Evolutionary conservation across 768 basidiomycete species (phyloP), one percentile per base, ranked within the genome.

Genomic region (Pulveroboletus sp.): DNA sequence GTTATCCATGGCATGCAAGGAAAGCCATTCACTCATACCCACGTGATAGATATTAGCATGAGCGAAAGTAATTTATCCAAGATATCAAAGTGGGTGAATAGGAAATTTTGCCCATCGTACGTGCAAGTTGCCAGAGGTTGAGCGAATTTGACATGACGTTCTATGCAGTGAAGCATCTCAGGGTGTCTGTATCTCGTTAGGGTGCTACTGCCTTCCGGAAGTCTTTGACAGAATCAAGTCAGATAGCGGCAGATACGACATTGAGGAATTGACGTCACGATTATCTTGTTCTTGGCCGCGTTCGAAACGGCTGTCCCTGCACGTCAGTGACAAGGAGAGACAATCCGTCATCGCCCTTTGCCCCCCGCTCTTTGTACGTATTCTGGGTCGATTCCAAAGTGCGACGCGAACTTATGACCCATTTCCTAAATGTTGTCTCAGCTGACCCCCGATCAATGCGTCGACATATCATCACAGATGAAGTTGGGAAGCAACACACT

Each of bases 391-490:
- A 43, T 52, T 35, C 15, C 28, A 40, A 15, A 26, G 41, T 46
- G 18, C 11, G 32, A 21, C 46, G 18, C 11, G 32, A 21, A 41
- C 26, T 8, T 17, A 39, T 24, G 11, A 35, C 13, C 6, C 6
- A 5, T 24, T 26, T 28, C 39, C 27, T 39, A 43, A 28, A 18
- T 7, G 26, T 28, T 30, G 21, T 57, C 21, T 21, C 21, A 81
- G 80, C 51, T 74, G 24, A 76, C 73, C 7, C 68, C 75, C 1
- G 73, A 82, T 39, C 71, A 69, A 51, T 65, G 76, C 15, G 71
- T 83, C 18, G 82, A 84, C 53, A 41, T 84, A 10, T 79, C 79
- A 2, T 67, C 69, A 15, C 73, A 77, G 46, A 51, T 79, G 21
- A 57, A 51, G 15, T 35, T 44, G 0, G 81, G 79, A 17, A 38